These are phyloP conservation scores for Lachancea fermentati DNA, from an alignment of 805 yeast species.

Conservation along the genomic window DNA sequence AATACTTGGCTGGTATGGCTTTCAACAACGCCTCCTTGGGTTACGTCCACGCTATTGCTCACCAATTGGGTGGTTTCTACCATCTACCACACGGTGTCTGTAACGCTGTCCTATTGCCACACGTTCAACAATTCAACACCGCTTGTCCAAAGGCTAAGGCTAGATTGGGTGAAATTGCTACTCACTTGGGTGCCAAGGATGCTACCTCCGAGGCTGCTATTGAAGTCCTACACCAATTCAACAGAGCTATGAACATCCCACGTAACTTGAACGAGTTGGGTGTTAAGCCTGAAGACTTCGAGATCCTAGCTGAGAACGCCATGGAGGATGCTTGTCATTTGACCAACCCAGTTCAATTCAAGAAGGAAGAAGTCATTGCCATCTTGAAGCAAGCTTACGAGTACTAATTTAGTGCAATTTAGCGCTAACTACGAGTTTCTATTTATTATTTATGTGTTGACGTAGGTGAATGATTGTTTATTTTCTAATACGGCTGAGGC, in stretches of 20 bases:
- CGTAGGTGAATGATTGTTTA: neutral
- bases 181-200: conserved; percentile 15
- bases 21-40: conserved; percentile 39
- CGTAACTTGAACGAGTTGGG: conserved; percentile 19
- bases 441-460: neutral
- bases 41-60: conserved; percentile 40
- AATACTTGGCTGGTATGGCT: conserved; percentile 42
- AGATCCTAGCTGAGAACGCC: conserved; percentile 19
- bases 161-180: conserved; percentile 20
- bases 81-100: conserved; percentile 41
- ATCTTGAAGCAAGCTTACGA: conserved; percentile 16
- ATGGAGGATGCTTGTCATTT: conserved; percentile 21
- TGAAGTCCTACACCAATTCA: conserved; percentile 13
- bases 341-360: conserved; percentile 21
- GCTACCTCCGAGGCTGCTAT: conserved; percentile 16
- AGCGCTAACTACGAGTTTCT: neutral
- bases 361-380: conserved; percentile 20
- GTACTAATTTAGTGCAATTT: conserved; percentile 1
- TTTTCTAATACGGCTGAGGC: too few species aligned
- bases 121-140: conserved; percentile 28
- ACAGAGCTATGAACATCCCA: conserved; percentile 16
- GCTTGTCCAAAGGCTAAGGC: conserved; percentile 8
- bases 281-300: conserved; percentile 20
- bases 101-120: conserved; percentile 42
- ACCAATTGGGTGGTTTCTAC: conserved; percentile 36